These are phyloP conservation scores for Tagetes erecta DNA, from an alignment of 129 eudicot species.

Conservation along the genomic window DNA sequence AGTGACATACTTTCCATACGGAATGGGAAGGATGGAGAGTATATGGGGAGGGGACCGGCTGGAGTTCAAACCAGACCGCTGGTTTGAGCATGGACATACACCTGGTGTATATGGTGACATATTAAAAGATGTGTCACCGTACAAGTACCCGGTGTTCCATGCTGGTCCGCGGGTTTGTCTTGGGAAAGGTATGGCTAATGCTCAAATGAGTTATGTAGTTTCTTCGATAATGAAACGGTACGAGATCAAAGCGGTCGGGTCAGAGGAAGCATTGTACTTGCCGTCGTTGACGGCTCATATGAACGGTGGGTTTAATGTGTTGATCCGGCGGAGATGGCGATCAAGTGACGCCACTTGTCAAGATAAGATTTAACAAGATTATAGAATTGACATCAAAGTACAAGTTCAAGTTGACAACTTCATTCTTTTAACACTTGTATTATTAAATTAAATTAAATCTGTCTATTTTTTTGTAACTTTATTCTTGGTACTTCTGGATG, in stretches of 20 bases:
- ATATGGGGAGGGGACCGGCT: slow-evolving; percentile 80
- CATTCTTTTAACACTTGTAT: not conserved
- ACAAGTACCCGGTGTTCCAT: slow-evolving; percentile 74
- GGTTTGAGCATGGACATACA: slow-evolving; percentile 45
- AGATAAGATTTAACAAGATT: not conserved
- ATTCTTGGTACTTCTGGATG: not conserved
- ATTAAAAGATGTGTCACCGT: slow-evolving; percentile 45
- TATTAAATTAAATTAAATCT: not conserved
- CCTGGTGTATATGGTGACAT: slow-evolving; percentile 3
- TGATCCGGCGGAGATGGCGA: slow-evolving; percentile 34
- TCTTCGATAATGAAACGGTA: slow-evolving; percentile 54
- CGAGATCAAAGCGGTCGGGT: slow-evolving; percentile 42
- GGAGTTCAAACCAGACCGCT: slow-evolving; percentile 71
- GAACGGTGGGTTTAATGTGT: slow-evolving; percentile 69
- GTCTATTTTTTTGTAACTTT: not conserved
- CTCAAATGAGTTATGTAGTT: slow-evolving; percentile 79
- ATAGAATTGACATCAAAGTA: not conserved
- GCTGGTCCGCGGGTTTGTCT: slow-evolving; percentile 89
- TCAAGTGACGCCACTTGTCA: slow-evolving; percentile 1
- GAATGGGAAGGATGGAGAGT: slow-evolving; percentile 86
- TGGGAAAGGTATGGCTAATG: slow-evolving; percentile 81
- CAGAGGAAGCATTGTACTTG: slow-evolving; percentile 43
- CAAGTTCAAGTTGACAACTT: slow-evolving; percentile 4
- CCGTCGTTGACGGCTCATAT: slow-evolving; percentile 80
- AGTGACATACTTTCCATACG: slow-evolving; percentile 83